These are phyloP conservation scores for Teratosphaeriaceae sp. DNA, from an alignment of 2,329 filamentous ascomycete species.

Conservation along the genomic window DNA sequence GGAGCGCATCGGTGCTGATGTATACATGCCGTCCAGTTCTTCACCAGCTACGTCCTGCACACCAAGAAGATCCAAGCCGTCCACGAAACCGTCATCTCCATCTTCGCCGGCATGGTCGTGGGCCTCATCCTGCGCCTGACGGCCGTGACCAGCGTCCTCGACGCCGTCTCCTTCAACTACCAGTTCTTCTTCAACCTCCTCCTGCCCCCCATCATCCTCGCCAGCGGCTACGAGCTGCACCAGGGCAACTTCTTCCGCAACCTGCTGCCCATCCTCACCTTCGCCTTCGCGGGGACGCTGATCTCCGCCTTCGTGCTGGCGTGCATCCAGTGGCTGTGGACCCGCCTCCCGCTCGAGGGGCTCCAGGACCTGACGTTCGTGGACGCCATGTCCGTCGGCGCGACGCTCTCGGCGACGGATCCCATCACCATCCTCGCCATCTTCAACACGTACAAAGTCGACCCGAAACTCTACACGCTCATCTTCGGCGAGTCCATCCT, in stretches of 20 bases:
- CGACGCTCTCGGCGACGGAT: constrained; percentile 92
- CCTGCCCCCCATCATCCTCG: constrained; percentile 95
- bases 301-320: constrained; percentile 95
- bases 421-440: constrained; percentile 97
- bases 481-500: constrained; percentile 98
- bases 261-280: constrained; percentile 93
- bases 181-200: constrained; percentile 99
- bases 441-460: constrained; percentile 98
- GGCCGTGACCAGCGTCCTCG: constrained; percentile 75
- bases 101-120: constrained; percentile 96
- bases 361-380: constrained; percentile 85
- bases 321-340: constrained; percentile 81
- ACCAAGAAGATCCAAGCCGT: constrained; percentile 96
- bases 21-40: no score
- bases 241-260: constrained; percentile 99
- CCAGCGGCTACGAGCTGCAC: constrained; percentile 93
- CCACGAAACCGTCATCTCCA: constrained; percentile 96
- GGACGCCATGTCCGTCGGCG: constrained; percentile 93
- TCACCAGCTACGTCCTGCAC: constrained; percentile 94
- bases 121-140: constrained; percentile 80
- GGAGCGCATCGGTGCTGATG: no score
- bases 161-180: constrained; percentile 93
- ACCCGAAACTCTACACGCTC: constrained; percentile 96
- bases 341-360: constrained; percentile 75
- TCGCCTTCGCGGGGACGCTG: constrained; percentile 95